Conservation (phyloP, 768 basidiomycete species). For the Russula ochroleuca region DNA sequence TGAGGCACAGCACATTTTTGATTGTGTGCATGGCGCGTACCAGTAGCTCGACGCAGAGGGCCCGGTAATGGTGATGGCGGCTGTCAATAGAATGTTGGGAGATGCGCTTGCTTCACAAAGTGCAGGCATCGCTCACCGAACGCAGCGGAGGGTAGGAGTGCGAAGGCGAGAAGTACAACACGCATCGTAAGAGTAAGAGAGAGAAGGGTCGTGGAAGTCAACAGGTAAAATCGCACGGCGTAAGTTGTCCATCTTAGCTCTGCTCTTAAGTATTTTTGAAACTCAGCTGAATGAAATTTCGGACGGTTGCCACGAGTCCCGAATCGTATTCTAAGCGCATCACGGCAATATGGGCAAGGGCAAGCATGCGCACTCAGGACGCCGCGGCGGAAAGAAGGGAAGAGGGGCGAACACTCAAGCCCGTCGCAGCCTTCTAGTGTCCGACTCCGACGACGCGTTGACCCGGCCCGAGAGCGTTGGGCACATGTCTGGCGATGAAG, state of each 20-base stretch:
- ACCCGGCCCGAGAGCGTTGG: constrained; percentile 57
- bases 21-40: constrained; percentile 24
- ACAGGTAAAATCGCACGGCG: neutral
- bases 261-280: constrained; percentile 12
- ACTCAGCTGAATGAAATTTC: constrained; percentile 18
- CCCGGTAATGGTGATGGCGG: constrained; percentile 33
- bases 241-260: neutral
- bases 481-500: constrained; percentile 30
- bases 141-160: constrained; percentile 31
- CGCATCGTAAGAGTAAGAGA: constrained; percentile 31
- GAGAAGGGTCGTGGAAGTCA: constrained; percentile 9
- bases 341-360: constrained; percentile 19
- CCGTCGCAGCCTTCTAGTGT: constrained; percentile 5
- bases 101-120: neutral
- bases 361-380: neutral
- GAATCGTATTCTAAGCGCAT: neutral
- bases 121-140: constrained; percentile 26
- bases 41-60: constrained; percentile 35
- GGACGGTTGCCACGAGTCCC: neutral
- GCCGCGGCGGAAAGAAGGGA: constrained; percentile 1
- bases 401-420: constrained; percentile 3
- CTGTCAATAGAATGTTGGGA: constrained; percentile 22
- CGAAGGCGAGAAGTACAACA: constrained; percentile 30
- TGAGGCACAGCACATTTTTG: neutral
- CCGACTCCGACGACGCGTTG: neutral